Conservation (phyloP, 192 early-diverging fungal genomes). For the Podila horticola region DNA sequence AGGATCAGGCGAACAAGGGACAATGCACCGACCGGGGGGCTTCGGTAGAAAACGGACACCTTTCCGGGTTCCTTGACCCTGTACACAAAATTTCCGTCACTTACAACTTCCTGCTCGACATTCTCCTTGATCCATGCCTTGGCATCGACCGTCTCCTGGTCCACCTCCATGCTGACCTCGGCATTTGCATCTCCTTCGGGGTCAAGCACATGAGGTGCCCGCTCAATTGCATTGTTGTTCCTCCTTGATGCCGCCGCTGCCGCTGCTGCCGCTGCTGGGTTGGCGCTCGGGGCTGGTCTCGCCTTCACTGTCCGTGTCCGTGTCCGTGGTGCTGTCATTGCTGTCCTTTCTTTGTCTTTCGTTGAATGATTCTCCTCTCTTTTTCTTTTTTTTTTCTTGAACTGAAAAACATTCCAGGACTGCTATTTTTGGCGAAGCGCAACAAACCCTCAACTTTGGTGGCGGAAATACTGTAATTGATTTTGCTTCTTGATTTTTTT, state of each 20-base stretch:
- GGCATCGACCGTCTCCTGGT: conserved; percentile 47
- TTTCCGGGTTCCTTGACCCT: not conserved
- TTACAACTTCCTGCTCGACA: conserved; percentile 58
- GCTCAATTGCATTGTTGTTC: conserved; percentile 14
- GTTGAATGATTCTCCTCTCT: not conserved
- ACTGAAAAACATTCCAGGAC: not conserved
- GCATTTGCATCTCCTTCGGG: conserved; percentile 25
- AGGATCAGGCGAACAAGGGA: too few species aligned
- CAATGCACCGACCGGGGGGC: too few species aligned
- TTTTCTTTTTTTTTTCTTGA: not conserved
- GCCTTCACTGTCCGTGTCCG: conserved; percentile 16
- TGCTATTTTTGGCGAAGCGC: not conserved
- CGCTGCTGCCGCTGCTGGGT: conserved; percentile 18
- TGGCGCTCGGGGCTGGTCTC: conserved; percentile 27
- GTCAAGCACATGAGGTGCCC: conserved; percentile 31
- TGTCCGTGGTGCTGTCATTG: conserved; percentile 36
- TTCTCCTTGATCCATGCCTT: conserved; percentile 60
- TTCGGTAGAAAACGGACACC: too few species aligned
- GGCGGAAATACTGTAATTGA: too few species aligned
- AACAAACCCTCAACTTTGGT: too few species aligned
- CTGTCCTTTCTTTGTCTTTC: not conserved
- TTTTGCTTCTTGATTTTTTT: not conserved
- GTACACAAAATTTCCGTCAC: not conserved
- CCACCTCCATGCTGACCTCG: conserved; percentile 31
- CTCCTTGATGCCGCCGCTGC: conserved; percentile 9